phyloP scores from a whole-genome alignment of 2,329 filamentous ascomycete species.

The Colletotrichum agaves region DNA sequence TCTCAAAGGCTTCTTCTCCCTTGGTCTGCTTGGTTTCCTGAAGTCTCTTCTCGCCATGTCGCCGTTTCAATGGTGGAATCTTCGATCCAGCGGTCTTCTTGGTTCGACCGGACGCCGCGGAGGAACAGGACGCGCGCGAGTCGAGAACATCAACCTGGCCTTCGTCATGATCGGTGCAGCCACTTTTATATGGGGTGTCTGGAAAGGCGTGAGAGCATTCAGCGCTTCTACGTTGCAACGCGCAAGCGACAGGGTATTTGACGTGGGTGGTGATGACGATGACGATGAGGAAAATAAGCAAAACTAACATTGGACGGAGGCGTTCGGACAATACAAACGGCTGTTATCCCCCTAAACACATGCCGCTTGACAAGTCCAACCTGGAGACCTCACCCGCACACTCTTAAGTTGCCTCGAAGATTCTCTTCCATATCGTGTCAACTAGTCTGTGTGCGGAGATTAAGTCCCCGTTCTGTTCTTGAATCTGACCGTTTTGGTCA shows the following conservation, averaged over 20 bases:
- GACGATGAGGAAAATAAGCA: constrained; percentile 60
- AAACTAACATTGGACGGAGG: constrained; percentile 28
- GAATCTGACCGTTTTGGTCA: constrained; percentile 64
- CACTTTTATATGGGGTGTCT: constrained; percentile 86
- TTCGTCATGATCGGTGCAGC: constrained; percentile 83
- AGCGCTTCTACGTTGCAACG: constrained; percentile 78
- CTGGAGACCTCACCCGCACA: constrained; percentile 69
- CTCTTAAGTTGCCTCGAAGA: constrained; percentile 95
- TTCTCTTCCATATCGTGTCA: constrained; percentile 83
- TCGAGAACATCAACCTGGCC: constrained; percentile 82
- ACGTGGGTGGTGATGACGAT: constrained; percentile 73
- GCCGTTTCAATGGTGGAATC: constrained; percentile 81
- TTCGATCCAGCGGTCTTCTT: constrained; percentile 70
- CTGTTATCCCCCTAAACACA: constrained; percentile 32
- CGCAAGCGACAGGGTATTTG: constrained; percentile 83
- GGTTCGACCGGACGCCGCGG: constrained; percentile 64
- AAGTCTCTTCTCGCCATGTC: constrained; percentile 81
- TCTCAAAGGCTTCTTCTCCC: constrained; percentile 86
- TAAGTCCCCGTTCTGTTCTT: constrained; percentile 57
- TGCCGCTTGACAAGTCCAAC: constrained; percentile 27
- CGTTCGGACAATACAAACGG: constrained; percentile 27
- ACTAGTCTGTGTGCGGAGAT: constrained; percentile 98
- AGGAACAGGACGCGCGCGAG: constrained; percentile 77
- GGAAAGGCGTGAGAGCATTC: constrained; percentile 81
- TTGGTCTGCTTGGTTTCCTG: constrained; percentile 86